Base-by-base conservation (phyloP, 805 yeast genomes). In the Wickerhamiella parazyma region DNA sequence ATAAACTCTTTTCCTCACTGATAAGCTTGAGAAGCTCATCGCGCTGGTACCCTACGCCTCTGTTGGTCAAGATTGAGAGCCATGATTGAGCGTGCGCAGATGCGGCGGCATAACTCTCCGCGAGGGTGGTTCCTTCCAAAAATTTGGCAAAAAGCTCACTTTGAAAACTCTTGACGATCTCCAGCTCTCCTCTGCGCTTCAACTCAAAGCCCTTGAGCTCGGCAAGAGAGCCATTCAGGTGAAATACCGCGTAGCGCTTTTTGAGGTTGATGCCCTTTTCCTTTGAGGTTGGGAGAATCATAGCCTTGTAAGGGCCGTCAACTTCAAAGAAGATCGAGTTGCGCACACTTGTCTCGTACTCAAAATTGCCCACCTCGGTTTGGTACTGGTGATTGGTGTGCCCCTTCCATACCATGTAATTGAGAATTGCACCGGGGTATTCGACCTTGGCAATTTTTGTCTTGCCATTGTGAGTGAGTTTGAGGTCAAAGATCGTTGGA, bases 261-360 rank as follows among this genome's bases (percentile, higher is more conserved):
- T 91, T 91, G 56, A 91, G 70, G 51, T 95, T 95, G 62, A 87
- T 87, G 37, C 95, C 97, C 68, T 93, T 97, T 58, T 91, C 98
- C 50, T 85, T 84, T 0, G 97, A 89, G 0, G 97, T 86, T 4
- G 99, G 99, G 41, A 91, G 69, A 45, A 91, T 75, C 98, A 91
- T 91, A 0, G 98, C 98, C 55, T 77, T 81, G 59, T 91, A 91
- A 1, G 99, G 99, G 9, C 99, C 99, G 66, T 91, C 99, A 16
- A 93, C 95, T 59, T 91, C 99, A 53, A 91, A 91, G 64, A 89
- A 89, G 62, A 91, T 91, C 12, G 95, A 81, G 61, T 91, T 91
- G 55, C 91, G 98, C 17, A 89, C 77, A 39, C 72, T 72, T 0
- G 86, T 80, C 44, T 78, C 76, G 62, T 89, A 91, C 52, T 72